Conservation (phyloP, 345 rosid species). For the Populus davidiana region DNA sequence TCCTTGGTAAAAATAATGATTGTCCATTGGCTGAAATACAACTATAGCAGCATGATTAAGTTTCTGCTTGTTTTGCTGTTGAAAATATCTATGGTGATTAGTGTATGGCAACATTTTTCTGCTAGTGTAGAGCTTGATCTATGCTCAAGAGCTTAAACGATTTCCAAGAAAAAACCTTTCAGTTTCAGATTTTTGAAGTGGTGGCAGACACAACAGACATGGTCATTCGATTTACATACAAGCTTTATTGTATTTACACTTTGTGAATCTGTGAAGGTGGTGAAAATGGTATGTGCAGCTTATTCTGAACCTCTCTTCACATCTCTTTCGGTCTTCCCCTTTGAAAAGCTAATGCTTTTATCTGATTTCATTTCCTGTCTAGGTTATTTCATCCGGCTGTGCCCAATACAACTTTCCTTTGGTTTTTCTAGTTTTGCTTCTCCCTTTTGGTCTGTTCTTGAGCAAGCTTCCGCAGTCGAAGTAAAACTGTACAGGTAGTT, state of each 20-base stretch:
- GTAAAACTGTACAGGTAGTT: neutral
- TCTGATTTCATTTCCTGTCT: neutral
- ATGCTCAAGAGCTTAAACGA: neutral
- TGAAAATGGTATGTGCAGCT: neutral
- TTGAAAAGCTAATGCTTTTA: neutral
- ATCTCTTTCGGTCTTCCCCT: neutral
- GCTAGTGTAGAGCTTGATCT: neutral
- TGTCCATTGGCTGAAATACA: neutral
- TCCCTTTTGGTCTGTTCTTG: neutral
- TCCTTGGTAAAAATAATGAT: neutral
- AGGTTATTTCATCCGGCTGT: neutral
- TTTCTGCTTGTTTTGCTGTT: neutral
- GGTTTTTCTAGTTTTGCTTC: neutral
- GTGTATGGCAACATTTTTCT: neutral
- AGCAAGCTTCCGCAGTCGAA: neutral
- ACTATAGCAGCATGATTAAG: neutral
- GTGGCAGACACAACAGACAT: neutral
- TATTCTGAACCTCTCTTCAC: neutral
- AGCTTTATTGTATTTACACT: neutral
- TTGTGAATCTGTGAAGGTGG: neutral
- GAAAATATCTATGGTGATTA: neutral
- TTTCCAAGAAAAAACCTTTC: neutral
- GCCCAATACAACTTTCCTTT: neutral
- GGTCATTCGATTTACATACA: neutral
- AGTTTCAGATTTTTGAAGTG: neutral